Base-by-base conservation (phyloP, 2,329 filamentous ascomycete genomes). In the Aschersonia sp. region DNA sequence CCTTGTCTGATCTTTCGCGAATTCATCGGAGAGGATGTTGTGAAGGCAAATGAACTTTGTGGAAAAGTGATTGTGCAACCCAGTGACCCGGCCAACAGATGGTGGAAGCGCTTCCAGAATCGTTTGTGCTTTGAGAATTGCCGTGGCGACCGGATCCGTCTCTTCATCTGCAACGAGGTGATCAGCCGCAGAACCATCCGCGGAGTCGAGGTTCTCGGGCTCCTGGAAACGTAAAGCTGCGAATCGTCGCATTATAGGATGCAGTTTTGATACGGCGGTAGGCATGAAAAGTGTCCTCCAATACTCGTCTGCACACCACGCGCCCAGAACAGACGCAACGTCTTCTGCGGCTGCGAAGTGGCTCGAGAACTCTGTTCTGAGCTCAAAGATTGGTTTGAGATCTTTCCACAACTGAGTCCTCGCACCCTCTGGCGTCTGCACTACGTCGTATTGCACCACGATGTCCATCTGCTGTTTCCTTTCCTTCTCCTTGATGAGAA, bases 271-370 rank as follows among this genome's bases (percentile, higher is more conserved):
- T 79, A 83, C 76, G 4, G 78, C 69, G 5, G 85, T 76, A 0
- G 73, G 72, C 29, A 94, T 69, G 10, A 77, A 75, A 32, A 87
- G 73, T 47, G 44, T 4, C 6, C 75, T 70, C 88, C 88, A 95
- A 49, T 87, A 81, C 45, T 79, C 72, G 58, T 98, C 88, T 0
- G 87, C 80, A 54, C 84, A 86, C 90, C 92, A 97, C 3, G 73
- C 65, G 1, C 92, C 92, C 4, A 97, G 70, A 41, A 83, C 73
- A 2, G 76, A 73, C 1, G 76, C 78, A 2, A 81, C 76, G 7
- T 73, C 64, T 31, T 68, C 70, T 1, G 84, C 71, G 51, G 76
- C 82, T 2, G 63, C 58, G 32, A 89, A 81, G 1, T 80, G 63
- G 32, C 69, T 72, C 6, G 67, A 59, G 51, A 94, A 72, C 7